Percentiles rank a stretch among this genome's conserved stretches.
These are phyloP conservation scores for Rosa multiflora DNA, from an alignment of 306 rosid genomes.

Conservation along the genomic window DNA sequence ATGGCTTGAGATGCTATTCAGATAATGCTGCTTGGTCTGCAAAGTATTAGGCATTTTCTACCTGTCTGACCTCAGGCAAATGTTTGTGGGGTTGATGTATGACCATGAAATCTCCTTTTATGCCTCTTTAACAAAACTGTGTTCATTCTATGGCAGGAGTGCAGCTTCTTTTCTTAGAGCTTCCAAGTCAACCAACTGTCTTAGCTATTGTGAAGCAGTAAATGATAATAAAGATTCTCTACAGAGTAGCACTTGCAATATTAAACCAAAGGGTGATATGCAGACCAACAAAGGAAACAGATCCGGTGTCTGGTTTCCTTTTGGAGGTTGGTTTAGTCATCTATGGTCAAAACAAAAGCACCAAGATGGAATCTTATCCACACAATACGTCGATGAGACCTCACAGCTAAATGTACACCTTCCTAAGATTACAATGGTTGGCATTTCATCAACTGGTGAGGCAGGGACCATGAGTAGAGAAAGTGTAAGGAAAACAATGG, in stretches of 20 bases:
- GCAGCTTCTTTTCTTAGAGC: conserved; percentile 70
- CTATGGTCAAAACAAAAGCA: conserved; percentile 36
- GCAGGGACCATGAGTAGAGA: conserved; percentile 72
- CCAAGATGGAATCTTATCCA: conserved; percentile 32
- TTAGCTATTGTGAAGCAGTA: conserved; percentile 36
- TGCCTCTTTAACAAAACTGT: conserved; percentile 16
- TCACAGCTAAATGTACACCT: conserved; percentile 51
- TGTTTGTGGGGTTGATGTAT: not conserved
- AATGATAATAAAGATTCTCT: conserved; percentile 34
- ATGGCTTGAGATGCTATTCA: not conserved
- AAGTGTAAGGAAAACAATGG: conserved; percentile 80
- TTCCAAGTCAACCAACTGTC: conserved; percentile 39
- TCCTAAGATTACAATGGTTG: conserved; percentile 95
- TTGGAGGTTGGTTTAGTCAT: conserved; percentile 53
- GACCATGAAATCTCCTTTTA: not conserved
- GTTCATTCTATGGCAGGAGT: conserved; percentile 60
- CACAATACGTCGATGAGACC: conserved; percentile 39
- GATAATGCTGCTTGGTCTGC: not conserved
- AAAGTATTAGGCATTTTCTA: not conserved
- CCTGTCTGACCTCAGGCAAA: not conserved
- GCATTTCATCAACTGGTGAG: conserved; percentile 81
- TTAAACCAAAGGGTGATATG: conserved; percentile 32
- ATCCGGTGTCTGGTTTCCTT: conserved; percentile 45
- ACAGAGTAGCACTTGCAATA: conserved; percentile 32
- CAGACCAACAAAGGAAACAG: conserved; percentile 28